These are phyloP conservation scores for Stemphylium lycopersici DNA, from an alignment of 2,329 filamentous ascomycete species.

Conservation along the genomic window DNA sequence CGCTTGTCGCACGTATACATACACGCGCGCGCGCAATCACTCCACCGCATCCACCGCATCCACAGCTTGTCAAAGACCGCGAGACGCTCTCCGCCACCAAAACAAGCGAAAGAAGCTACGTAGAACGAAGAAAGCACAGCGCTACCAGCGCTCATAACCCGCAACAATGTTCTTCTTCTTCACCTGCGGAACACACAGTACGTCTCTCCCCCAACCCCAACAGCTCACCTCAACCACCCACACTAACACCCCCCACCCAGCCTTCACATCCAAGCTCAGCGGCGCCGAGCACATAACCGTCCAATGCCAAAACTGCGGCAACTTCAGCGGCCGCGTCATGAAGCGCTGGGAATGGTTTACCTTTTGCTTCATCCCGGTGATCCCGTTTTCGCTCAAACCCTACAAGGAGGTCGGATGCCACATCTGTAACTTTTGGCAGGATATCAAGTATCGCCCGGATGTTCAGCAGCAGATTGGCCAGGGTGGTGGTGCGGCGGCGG, in stretches of 20 bases:
- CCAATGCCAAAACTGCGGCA: slow-evolving; percentile 61
- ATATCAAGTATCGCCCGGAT: slow-evolving; percentile 53
- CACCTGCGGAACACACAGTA: slow-evolving; percentile 58
- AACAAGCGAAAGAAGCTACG: neutral
- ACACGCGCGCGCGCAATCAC: neutral
- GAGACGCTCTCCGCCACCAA: neutral
- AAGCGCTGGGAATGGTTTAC: slow-evolving; percentile 68
- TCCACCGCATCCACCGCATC: neutral
- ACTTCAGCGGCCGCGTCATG: slow-evolving; percentile 47
- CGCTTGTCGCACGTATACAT: neutral
- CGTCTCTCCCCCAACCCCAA: slow-evolving; percentile 13
- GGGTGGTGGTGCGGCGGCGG: neutral
- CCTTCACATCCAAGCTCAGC: slow-evolving; percentile 53
- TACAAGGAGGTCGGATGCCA: slow-evolving; percentile 71
- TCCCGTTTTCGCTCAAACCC: slow-evolving; percentile 68
- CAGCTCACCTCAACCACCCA: neutral
- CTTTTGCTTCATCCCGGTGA: slow-evolving; percentile 76
- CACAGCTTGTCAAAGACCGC: neutral
- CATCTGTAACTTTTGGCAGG: slow-evolving; percentile 77
- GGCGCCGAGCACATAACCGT: slow-evolving; percentile 59
- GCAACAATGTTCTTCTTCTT: slow-evolving; percentile 56
- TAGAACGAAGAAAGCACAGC: neutral
- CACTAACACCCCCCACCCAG: slow-evolving; percentile 29
- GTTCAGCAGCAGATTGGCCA: slow-evolving; percentile 42
- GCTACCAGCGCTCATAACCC: neutral